Percentiles rank a stretch among this genome's conserved stretches.
Evolutionary conservation across 2,329 filamentous ascomycete genomes (phyloP).

Genomic region (Dothistroma septosporum): DNA sequence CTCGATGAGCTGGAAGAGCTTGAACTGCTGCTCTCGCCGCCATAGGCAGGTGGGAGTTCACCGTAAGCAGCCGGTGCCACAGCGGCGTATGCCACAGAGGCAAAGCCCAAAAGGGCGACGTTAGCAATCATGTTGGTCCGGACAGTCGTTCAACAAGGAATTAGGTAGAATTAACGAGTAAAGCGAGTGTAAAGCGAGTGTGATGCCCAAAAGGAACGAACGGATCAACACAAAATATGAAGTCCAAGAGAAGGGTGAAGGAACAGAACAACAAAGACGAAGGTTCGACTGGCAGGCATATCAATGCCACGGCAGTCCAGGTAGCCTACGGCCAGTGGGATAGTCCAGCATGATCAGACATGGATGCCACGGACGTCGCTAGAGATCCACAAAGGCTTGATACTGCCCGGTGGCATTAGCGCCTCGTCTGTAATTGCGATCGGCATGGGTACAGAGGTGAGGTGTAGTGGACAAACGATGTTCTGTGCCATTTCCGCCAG

Average conservation of each 20-base stretch:
- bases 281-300: not conserved
- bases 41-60: slow-evolving; percentile 5
- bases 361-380: slow-evolving; percentile 2
- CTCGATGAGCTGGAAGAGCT: not conserved
- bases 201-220: not conserved
- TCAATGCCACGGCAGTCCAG: not conserved
- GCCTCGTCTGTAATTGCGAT: not conserved
- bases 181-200: slow-evolving; percentile 5
- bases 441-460: not conserved
- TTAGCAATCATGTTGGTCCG: slow-evolving; percentile 14
- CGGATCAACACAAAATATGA: slow-evolving; percentile 3
- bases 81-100: slow-evolving; percentile 12
- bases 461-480: not conserved
- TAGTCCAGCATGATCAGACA: not conserved
- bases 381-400: not conserved
- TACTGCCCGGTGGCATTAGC: not conserved
- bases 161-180: slow-evolving; percentile 11
- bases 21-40: not conserved
- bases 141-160: slow-evolving; percentile 3
- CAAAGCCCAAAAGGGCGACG: slow-evolving; percentile 17
- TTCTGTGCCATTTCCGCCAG: not conserved
- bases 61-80: slow-evolving; percentile 10
- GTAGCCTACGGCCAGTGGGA: not conserved
- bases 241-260: not conserved
- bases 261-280: not conserved